phyloP scores from a whole-genome alignment of 192 early-diverging fungal genomes.

The Backusella psychrophila region DNA sequence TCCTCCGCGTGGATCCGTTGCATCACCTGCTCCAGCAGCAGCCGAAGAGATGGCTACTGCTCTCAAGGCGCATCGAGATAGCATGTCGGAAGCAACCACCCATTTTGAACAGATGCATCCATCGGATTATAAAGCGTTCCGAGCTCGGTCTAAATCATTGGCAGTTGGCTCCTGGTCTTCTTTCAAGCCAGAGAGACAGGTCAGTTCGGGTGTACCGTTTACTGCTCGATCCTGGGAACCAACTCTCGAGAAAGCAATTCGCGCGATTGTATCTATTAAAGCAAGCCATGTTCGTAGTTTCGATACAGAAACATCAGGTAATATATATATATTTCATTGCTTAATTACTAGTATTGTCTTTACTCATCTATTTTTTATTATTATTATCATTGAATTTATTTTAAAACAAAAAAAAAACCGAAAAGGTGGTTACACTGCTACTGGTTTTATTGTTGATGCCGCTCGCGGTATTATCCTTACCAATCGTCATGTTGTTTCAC shows the following conservation, averaged over 20 bases:
- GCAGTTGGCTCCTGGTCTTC: slow-evolving; percentile 24
- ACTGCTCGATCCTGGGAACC: slow-evolving; percentile 58
- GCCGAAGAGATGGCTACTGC: slow-evolving; percentile 1
- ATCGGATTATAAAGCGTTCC: background rate
- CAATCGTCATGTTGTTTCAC: slow-evolving; percentile 76
- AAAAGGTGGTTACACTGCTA: slow-evolving; percentile 57
- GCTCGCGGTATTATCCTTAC: slow-evolving; percentile 71
- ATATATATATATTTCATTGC: slow-evolving; percentile 4
- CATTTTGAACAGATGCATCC: slow-evolving; percentile 12
- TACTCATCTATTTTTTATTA: background rate
- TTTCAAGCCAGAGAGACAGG: slow-evolving; percentile 5
- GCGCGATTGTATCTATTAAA: slow-evolving; percentile 77
- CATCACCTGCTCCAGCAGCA: slow-evolving; percentile 6
- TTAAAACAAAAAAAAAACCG: background rate
- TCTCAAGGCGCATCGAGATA: slow-evolving; percentile 17
- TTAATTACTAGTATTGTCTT: background rate
- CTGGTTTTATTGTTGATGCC: slow-evolving; percentile 79
- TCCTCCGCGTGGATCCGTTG: background rate
- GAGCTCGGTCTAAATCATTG: slow-evolving; percentile 36
- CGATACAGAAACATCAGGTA: slow-evolving; percentile 77
- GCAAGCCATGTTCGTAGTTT: slow-evolving; percentile 75
- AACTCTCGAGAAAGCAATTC: slow-evolving; percentile 68
- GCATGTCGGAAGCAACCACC: slow-evolving; percentile 14
- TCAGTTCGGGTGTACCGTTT: slow-evolving; percentile 19
- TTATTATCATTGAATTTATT: background rate